These are phyloP conservation scores for Cylindrotheca fusiformis DNA, from an alignment of 108 stramenopile species.

Conservation along the genomic window DNA sequence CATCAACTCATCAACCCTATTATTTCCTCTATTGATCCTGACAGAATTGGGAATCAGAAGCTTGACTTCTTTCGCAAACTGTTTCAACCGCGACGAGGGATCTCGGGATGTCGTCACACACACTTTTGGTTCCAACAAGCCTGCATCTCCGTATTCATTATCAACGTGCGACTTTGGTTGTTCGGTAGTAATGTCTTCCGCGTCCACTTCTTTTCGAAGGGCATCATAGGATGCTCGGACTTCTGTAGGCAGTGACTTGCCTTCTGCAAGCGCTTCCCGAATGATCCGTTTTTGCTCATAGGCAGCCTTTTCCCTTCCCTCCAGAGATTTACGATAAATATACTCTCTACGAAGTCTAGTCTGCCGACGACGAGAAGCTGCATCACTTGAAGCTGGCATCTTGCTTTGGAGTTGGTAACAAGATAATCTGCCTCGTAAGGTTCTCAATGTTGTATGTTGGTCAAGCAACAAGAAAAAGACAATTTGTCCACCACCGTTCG, in stretches of 20 bases:
- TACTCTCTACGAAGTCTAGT: slow-evolving; percentile 98
- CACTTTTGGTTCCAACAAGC: slow-evolving; percentile 86
- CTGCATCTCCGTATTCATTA: slow-evolving; percentile 98
- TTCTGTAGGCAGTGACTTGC: slow-evolving; percentile 94
- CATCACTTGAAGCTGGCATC: slow-evolving; percentile 39
- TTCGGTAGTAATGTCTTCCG: slow-evolving; percentile 79
- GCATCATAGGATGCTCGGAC: slow-evolving; percentile 79
- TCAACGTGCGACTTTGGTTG: slow-evolving; percentile 71
- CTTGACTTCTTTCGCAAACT: slow-evolving; percentile 98
- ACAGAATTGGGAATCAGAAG: slow-evolving; percentile 94
- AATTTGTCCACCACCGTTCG: not conserved
- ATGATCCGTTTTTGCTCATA: slow-evolving; percentile 92
- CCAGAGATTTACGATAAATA: slow-evolving; percentile 90
- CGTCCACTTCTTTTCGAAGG: slow-evolving; percentile 65
- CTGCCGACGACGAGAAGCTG: slow-evolving; percentile 86
- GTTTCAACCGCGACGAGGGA: slow-evolving; percentile 91
- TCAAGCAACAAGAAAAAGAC: not conserved
- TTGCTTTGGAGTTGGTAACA: not conserved
- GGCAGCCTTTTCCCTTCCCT: slow-evolving; percentile 66
- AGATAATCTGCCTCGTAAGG: no score
- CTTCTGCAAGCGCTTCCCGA: slow-evolving; percentile 80
- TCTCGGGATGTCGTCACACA: slow-evolving; percentile 97
- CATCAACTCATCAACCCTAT: slow-evolving; percentile 91
- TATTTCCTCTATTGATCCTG: slow-evolving; percentile 93
- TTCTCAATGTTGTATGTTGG: no score